These are phyloP conservation scores for Papiliotrema nemorosa DNA, from an alignment of 1,284 basidiomycete species.

Conservation along the genomic window DNA sequence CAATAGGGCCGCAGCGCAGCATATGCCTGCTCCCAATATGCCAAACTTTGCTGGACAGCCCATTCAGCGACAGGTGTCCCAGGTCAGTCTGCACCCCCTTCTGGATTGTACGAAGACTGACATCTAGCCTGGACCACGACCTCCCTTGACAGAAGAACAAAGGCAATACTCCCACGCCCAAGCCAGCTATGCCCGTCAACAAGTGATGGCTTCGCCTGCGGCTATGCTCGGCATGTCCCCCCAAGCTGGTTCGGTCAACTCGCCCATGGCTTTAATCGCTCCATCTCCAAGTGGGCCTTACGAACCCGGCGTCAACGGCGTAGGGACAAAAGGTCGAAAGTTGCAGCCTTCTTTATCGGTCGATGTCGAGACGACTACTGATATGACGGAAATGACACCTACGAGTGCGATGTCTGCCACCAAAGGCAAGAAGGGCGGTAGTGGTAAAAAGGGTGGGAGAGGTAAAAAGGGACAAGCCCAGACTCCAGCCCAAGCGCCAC, in stretches of 20 bases:
- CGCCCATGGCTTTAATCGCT: background rate
- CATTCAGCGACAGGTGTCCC: constrained; percentile 11
- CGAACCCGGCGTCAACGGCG: constrained; percentile 9
- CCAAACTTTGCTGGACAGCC: background rate
- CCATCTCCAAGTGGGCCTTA: background rate
- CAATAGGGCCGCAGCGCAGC: constrained; percentile 5
- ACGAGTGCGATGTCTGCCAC: background rate
- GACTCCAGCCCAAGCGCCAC: background rate
- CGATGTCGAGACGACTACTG: background rate
- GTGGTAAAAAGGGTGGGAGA: background rate
- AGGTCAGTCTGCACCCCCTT: constrained; percentile 5
- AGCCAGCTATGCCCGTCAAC: constrained; percentile 18
- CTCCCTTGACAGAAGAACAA: constrained; percentile 16
- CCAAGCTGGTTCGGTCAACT: background rate
- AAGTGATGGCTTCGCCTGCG: constrained; percentile 19
- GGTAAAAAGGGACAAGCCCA: background rate
- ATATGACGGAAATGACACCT: background rate
- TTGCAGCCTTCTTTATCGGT: background rate
- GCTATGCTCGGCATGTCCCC: constrained; percentile 20
- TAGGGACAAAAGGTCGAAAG: background rate
- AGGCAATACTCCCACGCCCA: constrained; percentile 20
- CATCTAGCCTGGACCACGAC: background rate
- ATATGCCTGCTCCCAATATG: constrained; percentile 4
- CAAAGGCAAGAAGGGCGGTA: background rate
- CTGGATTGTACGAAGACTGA: background rate